Base-by-base conservation (phyloP, 2,329 filamentous ascomycete species). In the Cladorrhinum sp. region DNA sequence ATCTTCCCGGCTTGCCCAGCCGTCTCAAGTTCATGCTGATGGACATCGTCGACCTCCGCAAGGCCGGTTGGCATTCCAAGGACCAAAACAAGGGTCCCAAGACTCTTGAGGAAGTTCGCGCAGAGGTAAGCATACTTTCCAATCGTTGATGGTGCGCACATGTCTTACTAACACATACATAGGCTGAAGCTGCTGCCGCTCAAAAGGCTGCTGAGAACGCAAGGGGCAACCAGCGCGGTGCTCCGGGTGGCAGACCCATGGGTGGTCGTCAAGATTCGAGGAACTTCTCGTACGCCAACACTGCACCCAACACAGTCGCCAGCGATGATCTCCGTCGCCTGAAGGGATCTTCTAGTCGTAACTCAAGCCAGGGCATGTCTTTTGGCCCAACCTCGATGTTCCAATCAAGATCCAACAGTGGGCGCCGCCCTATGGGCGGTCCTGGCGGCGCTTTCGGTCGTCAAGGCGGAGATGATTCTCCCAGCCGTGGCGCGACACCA, bases 11-110 rank as follows among this genome's bases (percentile, higher is more conserved):
- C 30, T 82, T 99, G 23, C 88, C 89, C 55, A 97, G 92, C 76
- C 89, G 95, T 81, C 82, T 97, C 68, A 87, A 86, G 73, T 99
- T 98, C 79, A 98, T 99, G 95, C 84, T 99, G 63, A 86, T 98
- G 87, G 95, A 99, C 73, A 85, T 96, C 59, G 75, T 96, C 60
- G 95, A 99, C 74, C 82, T 99, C 66, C 88, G 95, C 67, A 86
- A 76, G 72, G 79, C 81, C 57, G 82, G 84, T 73, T 99, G 95
- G 95, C 76, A 83, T 63, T 92, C 91, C 60, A 97, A 96, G 82
- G 92, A 96, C 73, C 79, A 81, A 58, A 90, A 93, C 78, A 98
- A 98, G 82, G 95, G 95, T 39, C 95, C 95, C 62, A 97, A 97
- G 87, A 99, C 95, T 8, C 89, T 99, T 57, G 87, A 92, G 3